A percentile compares a stretch with the other conserved stretches of the same genome.
These are phyloP conservation scores for Canna indica DNA, from an alignment of 176 grass and related monocot genomes.

Conservation along the genomic window DNA sequence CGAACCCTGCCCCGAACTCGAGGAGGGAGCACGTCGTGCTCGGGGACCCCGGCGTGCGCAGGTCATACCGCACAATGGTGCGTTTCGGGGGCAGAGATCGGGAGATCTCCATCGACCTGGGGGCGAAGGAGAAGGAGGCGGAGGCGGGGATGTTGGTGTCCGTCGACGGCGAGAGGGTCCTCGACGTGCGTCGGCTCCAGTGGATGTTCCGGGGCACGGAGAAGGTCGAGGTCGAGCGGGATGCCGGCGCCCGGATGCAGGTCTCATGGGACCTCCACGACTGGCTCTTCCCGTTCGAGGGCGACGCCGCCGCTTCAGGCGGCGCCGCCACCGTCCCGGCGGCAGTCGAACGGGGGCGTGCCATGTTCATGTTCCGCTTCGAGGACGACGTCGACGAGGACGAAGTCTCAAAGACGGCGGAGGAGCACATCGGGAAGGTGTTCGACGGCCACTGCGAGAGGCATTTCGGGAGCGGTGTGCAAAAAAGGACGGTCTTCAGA, in stretches of 20 bases:
- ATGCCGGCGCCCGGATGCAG: conserved; percentile 11
- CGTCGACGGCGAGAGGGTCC: conserved; percentile 9
- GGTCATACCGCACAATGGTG: conserved; percentile 1
- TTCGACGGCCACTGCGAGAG: background rate
- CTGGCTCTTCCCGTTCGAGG: conserved; percentile 14
- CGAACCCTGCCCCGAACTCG: conserved; percentile 36
- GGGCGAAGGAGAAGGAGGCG: conserved; percentile 17
- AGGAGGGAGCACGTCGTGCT: conserved; percentile 35
- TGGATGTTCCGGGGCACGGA: conserved; percentile 25
- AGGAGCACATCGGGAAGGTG: conserved; percentile 2
- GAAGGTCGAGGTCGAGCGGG: conserved; percentile 6
- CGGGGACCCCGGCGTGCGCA: background rate
- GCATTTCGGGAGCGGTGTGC: background rate
- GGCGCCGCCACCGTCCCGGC: background rate
- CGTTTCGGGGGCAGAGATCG: conserved; percentile 8
- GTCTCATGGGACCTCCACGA: conserved; percentile 19
- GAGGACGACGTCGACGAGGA: background rate
- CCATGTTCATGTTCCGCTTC: conserved; percentile 17
- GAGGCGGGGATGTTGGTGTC: conserved; percentile 12
- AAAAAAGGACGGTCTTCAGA: conserved; percentile 24
- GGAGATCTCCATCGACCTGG: conserved; percentile 17
- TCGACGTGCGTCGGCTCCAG: conserved; percentile 18
- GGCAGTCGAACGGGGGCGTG: conserved; percentile 6
- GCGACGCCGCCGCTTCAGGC: background rate
- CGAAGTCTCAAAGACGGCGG: background rate